Evolutionary conservation across 371 early-diverging fungal genomes (phyloP), one percentile per base, ranked within the genome.

Genomic region (Blakeslea trispora): DNA sequence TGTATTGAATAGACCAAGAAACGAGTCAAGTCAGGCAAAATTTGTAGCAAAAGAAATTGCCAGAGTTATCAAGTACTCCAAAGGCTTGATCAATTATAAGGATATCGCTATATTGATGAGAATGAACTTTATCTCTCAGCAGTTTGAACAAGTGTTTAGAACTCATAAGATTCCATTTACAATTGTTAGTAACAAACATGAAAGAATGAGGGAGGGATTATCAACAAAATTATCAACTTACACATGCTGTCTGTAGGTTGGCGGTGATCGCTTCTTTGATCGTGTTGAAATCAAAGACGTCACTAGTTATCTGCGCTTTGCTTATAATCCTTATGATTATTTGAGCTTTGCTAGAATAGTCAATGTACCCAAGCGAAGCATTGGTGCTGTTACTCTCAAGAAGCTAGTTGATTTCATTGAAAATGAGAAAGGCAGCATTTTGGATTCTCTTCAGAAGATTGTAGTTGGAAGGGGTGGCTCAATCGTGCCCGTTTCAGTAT

Each of bases 51-150:
- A 59, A 6, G 72, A 77, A 53, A 77, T 86, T 17, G 50, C 63
- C 22, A 60, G 64, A n/a, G 49, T 84, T 3, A 28, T 82, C 6
- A 63, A 66, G 14, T 63, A 65, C 21, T 62, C 65, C 21, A 51
- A 69, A 41, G 66, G 75, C 23, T 22, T 83, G 52, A 64, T 73
- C 22, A 55, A 46, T 35, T 40, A 71, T 54, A 57, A 68, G n/a
- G 88, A 86, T 50, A 72, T 87, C 47, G 84, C 83, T 0, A 59
- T 87, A 1, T 64, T 87, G 2, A 66, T 76, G 35, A 73, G 86
- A 28, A 57, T 63, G 52, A 74, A 79, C 50, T 70, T 55, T 2
- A 66, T 79, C 17, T 77, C 86, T 0, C 68, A 64, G 1, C 50
- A 57, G 14, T 54, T 86, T 37, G 84, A 87, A 73, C 56, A 44